Conservation (phyloP, 805 yeast species). For the Candida sakaeoensis region DNA sequence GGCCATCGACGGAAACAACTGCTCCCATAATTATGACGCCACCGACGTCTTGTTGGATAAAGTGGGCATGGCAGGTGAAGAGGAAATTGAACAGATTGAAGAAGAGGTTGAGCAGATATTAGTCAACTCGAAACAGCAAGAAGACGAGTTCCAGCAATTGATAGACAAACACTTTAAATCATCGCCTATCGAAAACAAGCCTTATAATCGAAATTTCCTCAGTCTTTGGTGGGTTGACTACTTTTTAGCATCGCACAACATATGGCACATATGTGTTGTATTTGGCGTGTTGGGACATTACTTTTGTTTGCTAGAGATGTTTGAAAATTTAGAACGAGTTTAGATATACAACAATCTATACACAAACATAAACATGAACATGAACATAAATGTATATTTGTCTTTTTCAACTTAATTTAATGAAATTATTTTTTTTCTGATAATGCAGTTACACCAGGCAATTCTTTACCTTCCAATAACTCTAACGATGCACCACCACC, state of each 20-base stretch:
- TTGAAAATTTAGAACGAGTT: conserved; percentile 30
- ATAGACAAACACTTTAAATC: conserved; percentile 36
- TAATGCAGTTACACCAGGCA: conserved; percentile 96
- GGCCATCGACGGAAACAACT: conserved; percentile 33
- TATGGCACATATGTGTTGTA: conserved; percentile 92
- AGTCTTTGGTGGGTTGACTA: conserved; percentile 87
- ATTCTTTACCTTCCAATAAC: conserved; percentile 95
- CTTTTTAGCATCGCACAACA: conserved; percentile 72
- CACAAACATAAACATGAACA: too few relatives aligned
- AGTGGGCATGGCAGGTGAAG: conserved; percentile 35
- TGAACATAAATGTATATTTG: too few relatives aligned
- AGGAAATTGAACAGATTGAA: conserved; percentile 31
- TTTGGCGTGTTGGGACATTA: conserved; percentile 90
- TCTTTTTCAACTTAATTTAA: too few relatives aligned
- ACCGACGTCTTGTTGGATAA: conserved; percentile 31
- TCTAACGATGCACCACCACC: conserved; percentile 99
- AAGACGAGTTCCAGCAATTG: conserved; percentile 22
- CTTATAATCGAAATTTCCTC: conserved; percentile 36
- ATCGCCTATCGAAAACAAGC: conserved; percentile 25
- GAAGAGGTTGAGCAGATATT: conserved; percentile 23
- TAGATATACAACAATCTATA: too few relatives aligned
- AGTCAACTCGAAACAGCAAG: too few relatives aligned
- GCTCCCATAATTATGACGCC: conserved; percentile 22
- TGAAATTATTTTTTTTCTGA: conserved; percentile 57
- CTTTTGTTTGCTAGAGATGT: conserved; percentile 71